phyloP scores from a whole-genome alignment of 1,284 basidiomycete genomes.

The Trametes sp. region DNA sequence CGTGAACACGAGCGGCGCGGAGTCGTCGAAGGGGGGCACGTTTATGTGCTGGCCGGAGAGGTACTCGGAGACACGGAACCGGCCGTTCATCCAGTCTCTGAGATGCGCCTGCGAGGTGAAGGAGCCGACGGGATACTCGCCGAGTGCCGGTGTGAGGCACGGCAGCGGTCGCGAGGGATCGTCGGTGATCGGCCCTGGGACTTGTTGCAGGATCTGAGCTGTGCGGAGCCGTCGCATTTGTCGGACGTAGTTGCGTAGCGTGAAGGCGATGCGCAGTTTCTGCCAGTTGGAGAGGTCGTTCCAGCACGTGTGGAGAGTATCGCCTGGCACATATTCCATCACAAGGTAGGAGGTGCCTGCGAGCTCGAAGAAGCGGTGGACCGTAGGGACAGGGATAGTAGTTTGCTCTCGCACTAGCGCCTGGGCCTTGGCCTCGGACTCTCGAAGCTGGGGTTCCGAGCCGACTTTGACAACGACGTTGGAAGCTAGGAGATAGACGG shows the following conservation, averaged over 20 bases:
- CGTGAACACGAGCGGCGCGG: slow-evolving; percentile 39
- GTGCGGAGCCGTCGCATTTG: slow-evolving; percentile 32
- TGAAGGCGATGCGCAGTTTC: slow-evolving; percentile 37
- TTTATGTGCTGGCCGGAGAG: background rate
- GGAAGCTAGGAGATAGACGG: slow-evolving; percentile 15
- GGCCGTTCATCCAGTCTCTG: slow-evolving; percentile 18
- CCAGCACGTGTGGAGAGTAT: slow-evolving; percentile 38
- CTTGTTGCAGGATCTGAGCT: background rate
- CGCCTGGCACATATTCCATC: slow-evolving; percentile 39
- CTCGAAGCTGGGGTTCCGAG: background rate
- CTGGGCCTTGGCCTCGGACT: slow-evolving; percentile 2
- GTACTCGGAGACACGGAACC: slow-evolving; percentile 4
- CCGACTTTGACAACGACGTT: slow-evolving; percentile 18
- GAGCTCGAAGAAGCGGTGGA: slow-evolving; percentile 12
- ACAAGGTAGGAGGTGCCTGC: slow-evolving; percentile 15
- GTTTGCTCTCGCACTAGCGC: slow-evolving; percentile 6
- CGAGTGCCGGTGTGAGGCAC: background rate
- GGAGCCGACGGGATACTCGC: slow-evolving; percentile 13
- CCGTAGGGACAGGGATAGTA: slow-evolving; percentile 14
- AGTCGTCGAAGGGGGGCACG: slow-evolving; percentile 32
- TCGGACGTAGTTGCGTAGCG: slow-evolving; percentile 40
- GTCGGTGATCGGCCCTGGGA: slow-evolving; percentile 22
- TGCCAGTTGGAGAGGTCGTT: slow-evolving; percentile 30
- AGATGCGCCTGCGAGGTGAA: slow-evolving; percentile 24
- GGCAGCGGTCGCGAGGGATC: slow-evolving; percentile 7